Evolutionary conservation across 164 flowering plant species (phyloP).

Genomic region (Hamamelis virginiana): DNA sequence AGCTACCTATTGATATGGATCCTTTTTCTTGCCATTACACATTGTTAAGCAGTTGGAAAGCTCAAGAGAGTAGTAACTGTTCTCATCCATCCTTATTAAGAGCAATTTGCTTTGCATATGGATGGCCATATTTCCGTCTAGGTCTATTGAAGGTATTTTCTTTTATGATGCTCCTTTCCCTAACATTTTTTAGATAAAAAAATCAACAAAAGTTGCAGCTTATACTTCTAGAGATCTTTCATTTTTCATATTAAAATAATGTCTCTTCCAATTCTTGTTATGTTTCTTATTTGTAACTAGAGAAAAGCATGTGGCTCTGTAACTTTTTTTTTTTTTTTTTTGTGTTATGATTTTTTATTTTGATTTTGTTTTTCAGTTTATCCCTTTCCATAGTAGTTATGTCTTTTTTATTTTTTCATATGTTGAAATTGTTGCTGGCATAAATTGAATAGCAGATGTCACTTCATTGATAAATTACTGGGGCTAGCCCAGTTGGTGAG

Average conservation of each 20-base stretch:
- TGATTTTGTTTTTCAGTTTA: too few species aligned
- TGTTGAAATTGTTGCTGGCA: too few species aligned
- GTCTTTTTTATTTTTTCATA: too few species aligned
- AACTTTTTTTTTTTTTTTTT: too few species aligned
- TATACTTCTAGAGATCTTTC: neutral
- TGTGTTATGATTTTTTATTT: too few species aligned
- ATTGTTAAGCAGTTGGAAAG: constrained; percentile 59
- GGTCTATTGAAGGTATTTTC: constrained; percentile 78
- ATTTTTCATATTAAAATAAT: neutral
- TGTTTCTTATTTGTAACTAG: neutral
- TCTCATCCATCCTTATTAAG: constrained; percentile 59
- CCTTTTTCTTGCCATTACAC: constrained; percentile 53
- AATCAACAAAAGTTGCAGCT: neutral
- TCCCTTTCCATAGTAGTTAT: too few species aligned
- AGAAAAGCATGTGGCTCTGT: too few species aligned
- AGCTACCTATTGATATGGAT: constrained; percentile 65
- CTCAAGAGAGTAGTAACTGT: constrained; percentile 35
- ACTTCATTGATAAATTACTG: too few species aligned
- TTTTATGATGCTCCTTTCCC: neutral
- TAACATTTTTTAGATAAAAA: neutral
- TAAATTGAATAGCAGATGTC: too few species aligned
- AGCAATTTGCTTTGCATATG: constrained; percentile 74
- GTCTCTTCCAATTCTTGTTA: neutral
- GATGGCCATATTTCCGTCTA: constrained; percentile 73
- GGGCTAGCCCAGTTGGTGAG: too few species aligned